phyloP scores from a whole-genome alignment of 2,329 filamentous ascomycete genomes.

The Aspergillus fumigatiaffinis region DNA sequence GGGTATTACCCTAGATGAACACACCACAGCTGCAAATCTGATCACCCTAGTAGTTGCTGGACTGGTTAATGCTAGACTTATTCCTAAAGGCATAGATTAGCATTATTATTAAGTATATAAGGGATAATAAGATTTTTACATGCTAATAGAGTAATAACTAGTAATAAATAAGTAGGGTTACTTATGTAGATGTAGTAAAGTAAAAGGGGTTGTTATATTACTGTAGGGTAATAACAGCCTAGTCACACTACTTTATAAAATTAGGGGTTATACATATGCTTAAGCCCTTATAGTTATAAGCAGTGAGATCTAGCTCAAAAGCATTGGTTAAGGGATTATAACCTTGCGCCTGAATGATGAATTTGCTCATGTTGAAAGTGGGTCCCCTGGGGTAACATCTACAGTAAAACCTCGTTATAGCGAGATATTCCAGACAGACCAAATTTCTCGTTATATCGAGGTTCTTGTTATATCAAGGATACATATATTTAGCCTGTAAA shows the following conservation, averaged over 20 bases:
- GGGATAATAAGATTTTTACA: background rate
- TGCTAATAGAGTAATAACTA: background rate
- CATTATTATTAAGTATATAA: background rate
- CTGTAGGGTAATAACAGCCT: constrained; percentile 8
- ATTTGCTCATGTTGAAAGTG: constrained; percentile 12
- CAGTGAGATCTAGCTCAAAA: constrained; percentile 5
- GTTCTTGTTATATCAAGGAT: no score
- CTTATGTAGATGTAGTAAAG: constrained; percentile 1
- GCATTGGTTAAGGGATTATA: constrained; percentile 8
- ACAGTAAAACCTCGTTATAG: no score
- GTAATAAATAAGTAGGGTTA: background rate
- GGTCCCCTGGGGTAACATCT: constrained; percentile 10
- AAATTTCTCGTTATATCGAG: no score
- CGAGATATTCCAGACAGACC: no score
- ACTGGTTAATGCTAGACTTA: background rate
- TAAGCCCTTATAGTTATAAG: constrained; percentile 11
- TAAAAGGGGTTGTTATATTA: constrained; percentile 6
- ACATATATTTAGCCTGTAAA: no score
- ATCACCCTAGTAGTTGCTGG: constrained; percentile 13
- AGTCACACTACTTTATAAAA: constrained; percentile 11
- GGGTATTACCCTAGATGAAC: constrained; percentile 9
- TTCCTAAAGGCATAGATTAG: constrained; percentile 1
- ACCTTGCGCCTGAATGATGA: constrained; percentile 12
- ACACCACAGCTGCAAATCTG: constrained; percentile 9
- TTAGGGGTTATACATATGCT: constrained; percentile 9